Evolutionary conservation across 306 rosid species (phyloP).

Genomic region (Comarum palustre): DNA sequence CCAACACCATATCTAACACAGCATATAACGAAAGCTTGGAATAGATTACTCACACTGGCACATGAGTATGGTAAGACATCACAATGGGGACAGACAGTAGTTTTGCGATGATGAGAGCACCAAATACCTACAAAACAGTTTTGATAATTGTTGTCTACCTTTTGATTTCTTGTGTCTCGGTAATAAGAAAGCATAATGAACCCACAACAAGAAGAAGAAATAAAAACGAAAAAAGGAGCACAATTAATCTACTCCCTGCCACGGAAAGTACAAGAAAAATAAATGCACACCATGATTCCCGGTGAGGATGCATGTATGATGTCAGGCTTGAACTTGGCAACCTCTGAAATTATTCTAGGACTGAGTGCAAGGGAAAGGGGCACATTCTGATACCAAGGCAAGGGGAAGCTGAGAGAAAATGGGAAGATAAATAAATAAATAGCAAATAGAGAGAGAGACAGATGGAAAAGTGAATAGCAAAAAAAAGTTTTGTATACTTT

Average conservation of each 20-base stretch:
- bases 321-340: constrained; percentile 94
- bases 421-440: not conserved
- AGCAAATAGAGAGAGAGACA: not conserved
- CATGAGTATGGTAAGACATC: constrained; percentile 98
- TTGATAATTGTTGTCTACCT: constrained; percentile 17
- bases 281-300: constrained; percentile 78
- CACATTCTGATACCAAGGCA: constrained; percentile 89
- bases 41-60: constrained; percentile 71
- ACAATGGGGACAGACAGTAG: constrained; percentile 82
- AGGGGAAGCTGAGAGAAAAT: constrained; percentile 65
- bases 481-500: not conserved
- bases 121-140: constrained; percentile 69
- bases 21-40: constrained; percentile 8
- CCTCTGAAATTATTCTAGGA: constrained; percentile 97
- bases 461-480: constrained; percentile 1
- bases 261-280: not conserved
- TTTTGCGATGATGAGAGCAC: constrained; percentile 88
- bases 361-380: constrained; percentile 98
- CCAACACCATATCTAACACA: not conserved
- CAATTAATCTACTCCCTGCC: too few species aligned
- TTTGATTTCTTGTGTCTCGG: not conserved
- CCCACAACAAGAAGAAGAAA: constrained; percentile 1
- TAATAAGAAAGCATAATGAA: constrained; percentile 11
- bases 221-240: too few species aligned
- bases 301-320: constrained; percentile 98